These are phyloP conservation scores for Cryptosporidium viatorum DNA, from an alignment of 169 alveolate species.

Conservation along the genomic window DNA sequence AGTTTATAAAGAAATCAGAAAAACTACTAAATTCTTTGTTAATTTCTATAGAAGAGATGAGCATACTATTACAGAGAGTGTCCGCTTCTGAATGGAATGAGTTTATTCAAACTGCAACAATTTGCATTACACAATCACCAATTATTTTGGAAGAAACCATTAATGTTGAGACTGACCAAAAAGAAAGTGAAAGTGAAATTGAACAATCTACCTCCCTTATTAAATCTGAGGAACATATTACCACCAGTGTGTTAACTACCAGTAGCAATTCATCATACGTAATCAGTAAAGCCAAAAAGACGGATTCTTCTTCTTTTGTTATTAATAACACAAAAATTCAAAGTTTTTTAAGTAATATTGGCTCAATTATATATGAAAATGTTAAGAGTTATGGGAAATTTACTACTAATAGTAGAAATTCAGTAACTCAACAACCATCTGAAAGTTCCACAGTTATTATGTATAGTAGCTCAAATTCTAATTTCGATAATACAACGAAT, in stretches of 20 bases:
- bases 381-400: slow-evolving; percentile 28
- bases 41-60: slow-evolving; percentile 56
- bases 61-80: slow-evolving; percentile 59
- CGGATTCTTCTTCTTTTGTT: background rate
- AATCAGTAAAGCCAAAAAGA: background rate
- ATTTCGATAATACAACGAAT: background rate
- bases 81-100: slow-evolving; percentile 67
- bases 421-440: background rate
- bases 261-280: background rate
- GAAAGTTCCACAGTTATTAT: background rate
- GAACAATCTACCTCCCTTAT: background rate
- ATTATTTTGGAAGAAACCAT: background rate
- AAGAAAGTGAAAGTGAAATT: slow-evolving; percentile 7
- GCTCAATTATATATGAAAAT: slow-evolving; percentile 21
- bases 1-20: background rate
- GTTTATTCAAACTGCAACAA: slow-evolving; percentile 31
- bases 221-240: background rate
- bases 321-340: slow-evolving; percentile 17
- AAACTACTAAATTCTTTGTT: slow-evolving; percentile 7
- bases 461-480: slow-evolving; percentile 1
- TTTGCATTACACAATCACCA: slow-evolving; percentile 54
- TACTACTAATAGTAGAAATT: background rate
- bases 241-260: background rate
- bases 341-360: slow-evolving; percentile 4
- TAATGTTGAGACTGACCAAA: background rate